phyloP scores from a whole-genome alignment of 495 filamentous ascomycete genomes.

The Platismatia glauca region DNA sequence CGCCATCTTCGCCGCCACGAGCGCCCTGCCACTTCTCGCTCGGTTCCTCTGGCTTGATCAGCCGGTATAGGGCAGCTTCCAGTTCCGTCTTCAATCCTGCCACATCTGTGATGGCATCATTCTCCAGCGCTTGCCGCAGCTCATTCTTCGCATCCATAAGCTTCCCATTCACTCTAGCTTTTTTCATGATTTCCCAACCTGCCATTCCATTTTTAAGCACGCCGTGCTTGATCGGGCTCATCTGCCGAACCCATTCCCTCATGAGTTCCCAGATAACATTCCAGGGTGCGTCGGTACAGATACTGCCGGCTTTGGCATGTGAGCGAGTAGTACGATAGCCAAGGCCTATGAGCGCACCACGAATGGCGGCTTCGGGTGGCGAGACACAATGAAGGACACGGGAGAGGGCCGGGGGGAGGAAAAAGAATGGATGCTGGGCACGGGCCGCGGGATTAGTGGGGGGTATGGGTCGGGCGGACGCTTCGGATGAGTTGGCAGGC shows the following conservation, averaged over 20 bases:
- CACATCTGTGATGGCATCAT: conserved; percentile 28
- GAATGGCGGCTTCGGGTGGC: conserved; percentile 59
- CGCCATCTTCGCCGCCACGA: conserved; percentile 4
- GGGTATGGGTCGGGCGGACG: conserved; percentile 23
- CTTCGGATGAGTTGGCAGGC: conserved; percentile 21
- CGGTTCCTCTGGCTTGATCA: conserved; percentile 24
- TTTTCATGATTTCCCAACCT: conserved; percentile 57
- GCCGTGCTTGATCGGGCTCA: conserved; percentile 58
- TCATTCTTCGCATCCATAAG: conserved; percentile 29
- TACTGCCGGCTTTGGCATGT: conserved; percentile 77
- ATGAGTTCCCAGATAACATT: conserved; percentile 85
- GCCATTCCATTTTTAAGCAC: conserved; percentile 58
- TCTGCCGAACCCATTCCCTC: conserved; percentile 79
- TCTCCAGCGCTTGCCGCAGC: conserved; percentile 29
- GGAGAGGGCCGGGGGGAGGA: conserved; percentile 61
- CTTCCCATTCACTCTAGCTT: conserved; percentile 26
- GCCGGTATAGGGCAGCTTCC: conserved; percentile 39
- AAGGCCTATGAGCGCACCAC: conserved; percentile 68
- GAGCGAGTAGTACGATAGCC: conserved; percentile 76
- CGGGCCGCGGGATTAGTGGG: conserved; percentile 44
- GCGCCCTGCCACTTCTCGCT: background rate
- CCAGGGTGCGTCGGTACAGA: conserved; percentile 90
- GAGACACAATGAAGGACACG: conserved; percentile 69
- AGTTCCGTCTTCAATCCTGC: conserved; percentile 36
- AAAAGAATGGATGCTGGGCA: conserved; percentile 76